phyloP scores from a whole-genome alignment of 352 stramenopile species.

The Phytophthora meadii region DNA sequence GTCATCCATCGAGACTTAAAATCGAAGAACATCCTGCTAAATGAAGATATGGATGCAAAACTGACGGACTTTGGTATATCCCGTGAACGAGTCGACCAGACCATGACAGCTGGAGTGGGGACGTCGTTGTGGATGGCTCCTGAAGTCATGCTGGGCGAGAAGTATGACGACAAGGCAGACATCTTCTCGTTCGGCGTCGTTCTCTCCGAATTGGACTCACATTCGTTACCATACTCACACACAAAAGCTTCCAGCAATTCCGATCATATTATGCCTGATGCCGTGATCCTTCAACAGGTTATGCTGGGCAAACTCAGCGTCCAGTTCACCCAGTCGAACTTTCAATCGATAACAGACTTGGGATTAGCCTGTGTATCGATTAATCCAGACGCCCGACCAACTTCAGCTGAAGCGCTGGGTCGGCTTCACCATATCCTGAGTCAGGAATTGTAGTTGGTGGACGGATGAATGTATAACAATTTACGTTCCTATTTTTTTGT shows the following conservation, averaged over 20 bases:
- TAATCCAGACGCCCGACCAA: slow-evolving; percentile 12
- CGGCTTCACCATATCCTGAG: slow-evolving; percentile 23
- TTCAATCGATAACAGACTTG: slow-evolving; percentile 15
- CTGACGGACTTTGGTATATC: slow-evolving; percentile 30
- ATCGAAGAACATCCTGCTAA: slow-evolving; percentile 23
- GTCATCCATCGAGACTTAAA: slow-evolving; percentile 27
- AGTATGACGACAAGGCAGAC: slow-evolving; percentile 24
- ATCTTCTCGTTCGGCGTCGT: slow-evolving; percentile 30
- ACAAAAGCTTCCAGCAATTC: slow-evolving; percentile 22
- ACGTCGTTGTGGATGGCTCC: slow-evolving; percentile 24
- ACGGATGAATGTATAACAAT: no score
- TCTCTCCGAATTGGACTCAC: slow-evolving; percentile 18
- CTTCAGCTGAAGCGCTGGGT: slow-evolving; percentile 20
- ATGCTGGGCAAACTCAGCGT: slow-evolving; percentile 17
- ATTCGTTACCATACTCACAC: slow-evolving; percentile 16
- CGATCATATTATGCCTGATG: slow-evolving; percentile 17
- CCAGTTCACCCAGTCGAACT: slow-evolving; percentile 25
- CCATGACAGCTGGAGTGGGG: slow-evolving; percentile 20
- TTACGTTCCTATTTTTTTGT: no score
- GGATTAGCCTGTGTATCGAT: slow-evolving; percentile 15
- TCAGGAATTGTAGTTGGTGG: slow-evolving; percentile 11
- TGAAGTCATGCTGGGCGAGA: slow-evolving; percentile 24
- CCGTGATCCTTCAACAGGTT: slow-evolving; percentile 25
- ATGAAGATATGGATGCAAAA: slow-evolving; percentile 11
- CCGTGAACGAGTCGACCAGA: slow-evolving; percentile 21